Conservation (phyloP, 352 stramenopile species). For the Globisporangium uncinulatum region DNA sequence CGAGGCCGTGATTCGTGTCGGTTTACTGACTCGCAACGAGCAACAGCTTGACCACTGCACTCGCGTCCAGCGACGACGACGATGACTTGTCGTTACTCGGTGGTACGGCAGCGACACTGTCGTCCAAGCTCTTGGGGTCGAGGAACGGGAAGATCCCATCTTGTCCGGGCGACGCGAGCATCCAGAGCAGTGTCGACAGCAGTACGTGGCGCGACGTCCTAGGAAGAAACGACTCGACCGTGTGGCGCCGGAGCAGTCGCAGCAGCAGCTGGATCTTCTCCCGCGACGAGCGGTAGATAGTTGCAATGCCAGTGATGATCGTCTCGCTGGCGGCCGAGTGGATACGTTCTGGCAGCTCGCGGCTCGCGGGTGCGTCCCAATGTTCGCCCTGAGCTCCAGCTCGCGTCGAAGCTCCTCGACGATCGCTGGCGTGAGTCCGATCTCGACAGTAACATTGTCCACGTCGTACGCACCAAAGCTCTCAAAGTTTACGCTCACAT, state of each 20-base stretch:
- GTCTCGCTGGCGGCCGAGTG: slow-evolving; percentile 54
- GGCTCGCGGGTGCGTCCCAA: slow-evolving; percentile 16
- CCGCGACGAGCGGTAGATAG: slow-evolving; percentile 51
- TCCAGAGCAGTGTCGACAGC: slow-evolving; percentile 40
- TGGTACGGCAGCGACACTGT: background rate
- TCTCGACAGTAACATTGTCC: slow-evolving; percentile 22
- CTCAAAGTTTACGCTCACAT: slow-evolving; percentile 60
- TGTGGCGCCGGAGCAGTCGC: slow-evolving; percentile 44
- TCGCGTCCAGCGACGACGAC: slow-evolving; percentile 15
- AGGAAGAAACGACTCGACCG: slow-evolving; percentile 17
- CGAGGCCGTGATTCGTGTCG: slow-evolving; percentile 19
- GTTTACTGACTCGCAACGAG: slow-evolving; percentile 26
- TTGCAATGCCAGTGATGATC: slow-evolving; percentile 52
- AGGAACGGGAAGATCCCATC: slow-evolving; percentile 59
- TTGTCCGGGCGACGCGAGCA: slow-evolving; percentile 46
- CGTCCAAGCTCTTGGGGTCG: slow-evolving; percentile 6
- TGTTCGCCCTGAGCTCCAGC: slow-evolving; percentile 43
- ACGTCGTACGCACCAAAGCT: slow-evolving; percentile 58
- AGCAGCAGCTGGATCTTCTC: slow-evolving; percentile 71
- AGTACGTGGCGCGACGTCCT: slow-evolving; percentile 46
- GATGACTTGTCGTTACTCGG: too few species aligned
- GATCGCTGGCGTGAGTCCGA: slow-evolving; percentile 29
- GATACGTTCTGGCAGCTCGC: slow-evolving; percentile 17
- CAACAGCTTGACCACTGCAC: slow-evolving; percentile 34
- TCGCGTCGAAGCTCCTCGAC: slow-evolving; percentile 31